Evolutionary conservation across 2,329 filamentous ascomycete genomes (phyloP).

Genomic region (Colletotrichum siamense): DNA sequence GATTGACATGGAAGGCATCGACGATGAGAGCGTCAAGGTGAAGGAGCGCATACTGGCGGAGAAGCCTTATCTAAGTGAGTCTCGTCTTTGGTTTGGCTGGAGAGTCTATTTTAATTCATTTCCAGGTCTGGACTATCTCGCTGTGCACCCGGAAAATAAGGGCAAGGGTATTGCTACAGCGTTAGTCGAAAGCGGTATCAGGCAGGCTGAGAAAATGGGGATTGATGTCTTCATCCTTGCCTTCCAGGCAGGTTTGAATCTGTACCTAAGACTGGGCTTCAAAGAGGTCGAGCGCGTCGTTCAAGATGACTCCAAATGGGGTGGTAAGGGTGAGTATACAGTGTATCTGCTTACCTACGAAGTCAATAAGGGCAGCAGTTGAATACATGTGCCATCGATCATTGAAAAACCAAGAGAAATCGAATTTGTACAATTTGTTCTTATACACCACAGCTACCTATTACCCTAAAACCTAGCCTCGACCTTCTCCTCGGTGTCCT

Average conservation of each 20-base stretch:
- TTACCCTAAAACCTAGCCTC: constrained; percentile 38
- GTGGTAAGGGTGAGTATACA: neutral
- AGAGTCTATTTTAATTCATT: neutral
- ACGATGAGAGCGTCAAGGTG: neutral
- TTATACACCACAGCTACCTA: neutral
- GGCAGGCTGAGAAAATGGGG: constrained; percentile 26
- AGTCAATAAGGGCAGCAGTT: neutral
- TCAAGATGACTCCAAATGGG: constrained; percentile 28
- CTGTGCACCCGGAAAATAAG: constrained; percentile 31
- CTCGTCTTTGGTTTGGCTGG: neutral
- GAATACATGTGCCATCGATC: neutral
- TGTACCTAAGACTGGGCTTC: constrained; percentile 32
- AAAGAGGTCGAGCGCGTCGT: constrained; percentile 24
- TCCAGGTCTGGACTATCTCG: constrained; percentile 31
- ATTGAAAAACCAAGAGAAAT: neutral
- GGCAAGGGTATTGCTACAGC: constrained; percentile 28
- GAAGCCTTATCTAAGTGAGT: constrained; percentile 21
- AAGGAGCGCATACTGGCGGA: constrained; percentile 11
- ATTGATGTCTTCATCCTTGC: constrained; percentile 29
- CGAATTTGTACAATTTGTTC: neutral
- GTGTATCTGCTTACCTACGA: constrained; percentile 3
- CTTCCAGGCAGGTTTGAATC: constrained; percentile 23
- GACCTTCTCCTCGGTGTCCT: constrained; percentile 60
- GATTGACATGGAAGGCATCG: neutral
- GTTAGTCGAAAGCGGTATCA: constrained; percentile 30